Percentiles rank a stretch among this genome's conserved stretches.
Evolutionary conservation across 352 stramenopile species (phyloP).

Genomic region (Pythium plurisporium): DNA sequence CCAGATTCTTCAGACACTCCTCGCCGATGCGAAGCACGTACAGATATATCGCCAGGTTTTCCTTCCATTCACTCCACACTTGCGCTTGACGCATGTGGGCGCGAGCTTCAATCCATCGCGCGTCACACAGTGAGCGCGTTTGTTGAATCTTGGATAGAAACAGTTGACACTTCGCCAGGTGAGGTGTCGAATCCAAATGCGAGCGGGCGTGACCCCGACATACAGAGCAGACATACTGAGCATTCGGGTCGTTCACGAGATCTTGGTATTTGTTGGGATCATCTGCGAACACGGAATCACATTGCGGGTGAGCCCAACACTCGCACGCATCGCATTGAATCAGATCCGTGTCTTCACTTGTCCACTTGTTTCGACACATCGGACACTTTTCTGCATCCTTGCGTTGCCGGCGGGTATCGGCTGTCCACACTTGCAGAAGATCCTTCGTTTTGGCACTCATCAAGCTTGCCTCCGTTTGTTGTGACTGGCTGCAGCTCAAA

Average conservation of each 20-base stretch:
- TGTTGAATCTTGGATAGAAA: slow-evolving; percentile 69
- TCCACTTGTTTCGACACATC: slow-evolving; percentile 68
- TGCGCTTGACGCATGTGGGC: slow-evolving; percentile 45
- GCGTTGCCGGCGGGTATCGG: slow-evolving; percentile 40
- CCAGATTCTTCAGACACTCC: slow-evolving; percentile 76
- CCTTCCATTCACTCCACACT: slow-evolving; percentile 69
- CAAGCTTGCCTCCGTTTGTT: slow-evolving; percentile 44
- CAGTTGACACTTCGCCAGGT: slow-evolving; percentile 63
- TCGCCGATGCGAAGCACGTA: slow-evolving; percentile 78
- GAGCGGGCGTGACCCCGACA: slow-evolving; percentile 60
- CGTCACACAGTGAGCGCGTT: slow-evolving; percentile 52
- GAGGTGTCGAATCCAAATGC: slow-evolving; percentile 34
- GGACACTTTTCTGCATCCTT: slow-evolving; percentile 75
- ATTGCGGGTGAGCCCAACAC: slow-evolving; percentile 77
- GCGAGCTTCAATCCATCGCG: slow-evolving; percentile 66
- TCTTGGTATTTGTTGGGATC: slow-evolving; percentile 60
- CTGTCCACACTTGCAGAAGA: slow-evolving; percentile 56
- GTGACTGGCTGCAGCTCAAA: slow-evolving; percentile 50
- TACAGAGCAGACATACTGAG: slow-evolving; percentile 65
- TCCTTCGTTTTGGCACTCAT: slow-evolving; percentile 47
- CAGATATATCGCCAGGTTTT: slow-evolving; percentile 75
- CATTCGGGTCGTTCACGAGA: slow-evolving; percentile 59
- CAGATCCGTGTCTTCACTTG: slow-evolving; percentile 65
- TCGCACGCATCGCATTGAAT: slow-evolving; percentile 88
- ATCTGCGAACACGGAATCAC: slow-evolving; percentile 53